Base-by-base conservation (phyloP, 225 moss, liverwort and hornwort species). In the Rhytidiadelphus loreus region DNA sequence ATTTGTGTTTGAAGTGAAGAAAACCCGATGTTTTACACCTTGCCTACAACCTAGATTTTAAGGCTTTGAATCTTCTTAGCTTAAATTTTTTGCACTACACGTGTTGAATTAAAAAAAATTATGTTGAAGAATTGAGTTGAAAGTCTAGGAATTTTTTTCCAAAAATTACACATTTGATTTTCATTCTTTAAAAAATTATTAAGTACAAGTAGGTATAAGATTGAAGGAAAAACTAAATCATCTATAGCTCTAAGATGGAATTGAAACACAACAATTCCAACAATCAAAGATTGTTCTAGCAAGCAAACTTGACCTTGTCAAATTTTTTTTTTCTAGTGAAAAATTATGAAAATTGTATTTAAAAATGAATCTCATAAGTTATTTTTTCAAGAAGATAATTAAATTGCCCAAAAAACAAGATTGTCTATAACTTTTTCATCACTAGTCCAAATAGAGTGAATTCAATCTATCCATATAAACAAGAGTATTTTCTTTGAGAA, bases 11-110 rank as follows among this genome's bases (percentile, higher is more conserved):
- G 39, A 69, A 13, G 13, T 24, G 18, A 69, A 24, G 3, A 13
- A 14, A 69, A 39, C 1, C 1, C 1, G n/a, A 0, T 7, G 2
- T 13, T 69, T 39, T 2, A 2, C 4, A 39, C 13, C 21, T 37
- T 13, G 7, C 17, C 0, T 23, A 0, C n/a, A n/a, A n/a, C 4
- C 1, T n/a, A 7, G 16, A 68, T 12, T 68, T 68, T n/a, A n/a
- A 12, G n/a, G 7, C 12, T n/a, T 68, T n/a, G n/a, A 41, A 24
- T 8, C 5, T 70, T 16, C 0, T 16, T 8, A 26, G 16, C 4
- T 8, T 65, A 7, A 35, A 26, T 3, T 10, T 5, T n/a, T 71
- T 71, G 6, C 0, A 43, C 8, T 41, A 25, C 5, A 26, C 1
- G 9, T 71, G 0, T 71, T 71, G 9, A 41, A 9, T 26, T 14